Percentiles rank a stretch among this genome's conserved stretches.
Evolutionary conservation across 805 yeast species (phyloP).

Genomic region (Cyberlindnera lachancei): DNA sequence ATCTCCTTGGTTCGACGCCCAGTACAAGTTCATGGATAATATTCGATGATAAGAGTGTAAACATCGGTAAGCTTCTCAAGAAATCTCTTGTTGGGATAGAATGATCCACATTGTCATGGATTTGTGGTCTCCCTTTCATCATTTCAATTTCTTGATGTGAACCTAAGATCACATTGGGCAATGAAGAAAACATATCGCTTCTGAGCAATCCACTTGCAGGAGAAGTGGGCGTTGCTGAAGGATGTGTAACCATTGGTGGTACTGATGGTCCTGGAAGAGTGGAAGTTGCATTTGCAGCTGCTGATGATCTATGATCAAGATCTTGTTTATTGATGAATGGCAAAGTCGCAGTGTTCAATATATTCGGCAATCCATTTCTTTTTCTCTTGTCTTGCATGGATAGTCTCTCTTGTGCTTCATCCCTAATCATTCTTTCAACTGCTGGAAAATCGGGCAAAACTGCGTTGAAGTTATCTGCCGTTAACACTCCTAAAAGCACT

Average conservation of each 20-base stretch:
- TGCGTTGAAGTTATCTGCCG: slow-evolving; percentile 51
- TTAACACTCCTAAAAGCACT: slow-evolving; percentile 61
- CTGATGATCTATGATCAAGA: slow-evolving; percentile 13
- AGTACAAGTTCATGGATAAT: slow-evolving; percentile 59
- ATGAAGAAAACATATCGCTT: slow-evolving; percentile 4
- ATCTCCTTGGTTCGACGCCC: slow-evolving; percentile 48
- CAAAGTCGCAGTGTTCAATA: slow-evolving; percentile 15
- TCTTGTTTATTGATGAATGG: slow-evolving; percentile 1
- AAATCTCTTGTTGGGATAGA: slow-evolving; percentile 52
- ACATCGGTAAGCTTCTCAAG: slow-evolving; percentile 50
- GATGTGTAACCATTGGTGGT: slow-evolving; percentile 24
- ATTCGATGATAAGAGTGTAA: slow-evolving; percentile 47
- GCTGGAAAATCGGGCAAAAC: slow-evolving; percentile 57
- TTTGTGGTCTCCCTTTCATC: slow-evolving; percentile 11
- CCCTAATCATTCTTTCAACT: slow-evolving; percentile 61
- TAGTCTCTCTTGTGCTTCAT: slow-evolving; percentile 72
- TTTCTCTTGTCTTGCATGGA: slow-evolving; percentile 62
- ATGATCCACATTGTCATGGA: slow-evolving; percentile 39
- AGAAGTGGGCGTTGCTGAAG: slow-evolving; percentile 7
- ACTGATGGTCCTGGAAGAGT: slow-evolving; percentile 33
- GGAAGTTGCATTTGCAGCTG: slow-evolving; percentile 26
- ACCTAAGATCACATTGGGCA: not conserved
- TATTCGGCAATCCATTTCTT: slow-evolving; percentile 31
- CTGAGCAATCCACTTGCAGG: slow-evolving; percentile 2
- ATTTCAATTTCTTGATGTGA: not conserved